Evolutionary conservation across 345 rosid species (phyloP).

Genomic region (Camelina laxa): DNA sequence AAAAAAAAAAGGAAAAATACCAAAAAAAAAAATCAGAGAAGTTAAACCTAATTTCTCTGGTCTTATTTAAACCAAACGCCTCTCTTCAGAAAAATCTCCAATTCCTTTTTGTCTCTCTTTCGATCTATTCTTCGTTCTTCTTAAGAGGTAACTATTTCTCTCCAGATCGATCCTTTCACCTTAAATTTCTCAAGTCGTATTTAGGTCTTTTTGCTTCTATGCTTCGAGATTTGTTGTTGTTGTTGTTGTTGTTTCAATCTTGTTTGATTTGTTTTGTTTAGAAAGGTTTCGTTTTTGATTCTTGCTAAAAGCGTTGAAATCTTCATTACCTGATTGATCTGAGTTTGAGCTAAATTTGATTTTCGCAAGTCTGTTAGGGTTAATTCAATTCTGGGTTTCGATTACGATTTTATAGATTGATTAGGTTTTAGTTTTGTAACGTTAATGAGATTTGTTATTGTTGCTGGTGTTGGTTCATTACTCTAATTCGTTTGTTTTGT

Average conservation of each 20-base stretch:
- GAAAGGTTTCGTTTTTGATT: background rate
- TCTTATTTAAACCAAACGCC: constrained; percentile 32
- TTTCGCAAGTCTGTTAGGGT: background rate
- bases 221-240: background rate
- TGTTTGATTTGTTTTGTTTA: background rate
- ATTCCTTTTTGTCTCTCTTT: background rate
- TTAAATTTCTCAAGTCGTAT: background rate
- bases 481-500: background rate
- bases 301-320: background rate
- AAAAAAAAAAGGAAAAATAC: background rate
- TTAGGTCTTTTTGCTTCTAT: background rate
- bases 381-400: constrained; percentile 7
- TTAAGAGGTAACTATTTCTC: constrained; percentile 20
- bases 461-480: background rate
- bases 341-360: background rate
- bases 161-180: background rate
- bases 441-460: constrained; percentile 10
- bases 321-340: background rate
- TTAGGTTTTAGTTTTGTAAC: background rate
- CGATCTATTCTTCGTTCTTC: background rate
- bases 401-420: background rate
- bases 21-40: background rate
- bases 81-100: background rate
- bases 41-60: constrained; percentile 26
- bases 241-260: background rate